Base-by-base conservation (phyloP, 495 filamentous ascomycete species). In the Hypoxylon cercidicola region DNA sequence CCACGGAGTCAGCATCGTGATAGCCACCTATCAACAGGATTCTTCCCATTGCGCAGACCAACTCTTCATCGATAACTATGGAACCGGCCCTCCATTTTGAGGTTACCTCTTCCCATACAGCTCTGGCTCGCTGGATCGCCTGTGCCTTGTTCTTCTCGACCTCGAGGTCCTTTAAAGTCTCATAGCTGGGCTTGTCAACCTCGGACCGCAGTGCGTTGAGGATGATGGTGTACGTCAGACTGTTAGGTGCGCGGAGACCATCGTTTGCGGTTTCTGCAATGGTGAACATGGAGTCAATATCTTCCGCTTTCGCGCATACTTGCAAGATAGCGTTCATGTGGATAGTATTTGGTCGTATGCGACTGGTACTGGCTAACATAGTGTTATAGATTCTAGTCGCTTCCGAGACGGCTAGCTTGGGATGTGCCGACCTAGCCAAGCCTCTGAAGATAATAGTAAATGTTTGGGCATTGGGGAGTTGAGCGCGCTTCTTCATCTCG, bases 401-500 rank as follows among this genome's bases (percentile, higher is more conserved):
- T 49, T 87, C 84, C 13, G 77, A 71, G 4, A 92, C 79, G 20
- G 85, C 83, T 19, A 84, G 66, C 30, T 77, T 72, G 12, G 79
- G 76, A 23, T 86, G 77, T 1, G 80, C 50, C 39, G 87, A 79
- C n/a, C 75, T 62, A 18, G 87, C 81, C 16, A 92, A 83, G 18
- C 93, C 95, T 19, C 87, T 81, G 68, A 99, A 84, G 56, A 98
- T 88, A 48, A 91, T 88, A 2, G 90, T 93, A 72, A 89, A 97
- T 0, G 94, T 96, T 54, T 84, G 80, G 2, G 84, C 77, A 71
- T 91, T 92, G 0, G 95, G 95, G 21, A 76, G 77, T 56, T 90
- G 87, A 30, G 80, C 87, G 15, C 92, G 83, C 77, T 97, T 98
- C 77, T 98, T 99, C 95, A 99, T 99, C 90, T 97, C 92, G 75